phyloP scores from a whole-genome alignment of 129 eudicot genomes.

The Ambrosia trifida region DNA sequence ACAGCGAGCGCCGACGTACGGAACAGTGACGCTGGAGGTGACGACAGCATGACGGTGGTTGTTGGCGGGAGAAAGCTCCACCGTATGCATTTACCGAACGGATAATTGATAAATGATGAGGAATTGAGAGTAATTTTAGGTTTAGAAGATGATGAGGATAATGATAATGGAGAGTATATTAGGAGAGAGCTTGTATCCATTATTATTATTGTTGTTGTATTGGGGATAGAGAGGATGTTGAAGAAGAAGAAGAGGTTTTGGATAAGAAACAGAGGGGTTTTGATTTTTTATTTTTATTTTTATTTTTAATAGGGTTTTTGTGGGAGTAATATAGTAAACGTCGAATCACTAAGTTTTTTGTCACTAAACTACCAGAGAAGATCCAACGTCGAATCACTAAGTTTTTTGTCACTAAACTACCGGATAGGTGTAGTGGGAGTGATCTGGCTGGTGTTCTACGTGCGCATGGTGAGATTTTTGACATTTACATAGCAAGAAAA shows the following conservation, averaged over 20 bases:
- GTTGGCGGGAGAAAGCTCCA: conserved; percentile 29
- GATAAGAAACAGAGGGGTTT: conserved; percentile 37
- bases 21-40: conserved; percentile 28
- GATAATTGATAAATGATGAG: conserved; percentile 17
- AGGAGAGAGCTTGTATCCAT: conserved; percentile 49
- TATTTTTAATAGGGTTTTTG: conserved; percentile 30
- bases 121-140: conserved; percentile 37
- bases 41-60: conserved; percentile 27
- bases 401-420: too few relatives aligned
- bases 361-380: too few relatives aligned
- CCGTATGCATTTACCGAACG: conserved; percentile 24
- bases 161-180: conserved; percentile 30
- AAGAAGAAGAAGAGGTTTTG: conserved; percentile 17
- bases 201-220: neutral
- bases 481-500: too few relatives aligned
- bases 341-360: too few relatives aligned
- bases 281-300: neutral
- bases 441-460: too few relatives aligned
- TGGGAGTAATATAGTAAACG: too few relatives aligned
- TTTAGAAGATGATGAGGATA: conserved; percentile 27
- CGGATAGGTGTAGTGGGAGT: too few relatives aligned
- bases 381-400: too few relatives aligned
- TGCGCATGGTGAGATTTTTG: too few relatives aligned
- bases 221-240: conserved; percentile 12
- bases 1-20: conserved; percentile 38